These are phyloP conservation scores for Globisporangium alternatum DNA, from an alignment of 352 stramenopile species.

Conservation along the genomic window DNA sequence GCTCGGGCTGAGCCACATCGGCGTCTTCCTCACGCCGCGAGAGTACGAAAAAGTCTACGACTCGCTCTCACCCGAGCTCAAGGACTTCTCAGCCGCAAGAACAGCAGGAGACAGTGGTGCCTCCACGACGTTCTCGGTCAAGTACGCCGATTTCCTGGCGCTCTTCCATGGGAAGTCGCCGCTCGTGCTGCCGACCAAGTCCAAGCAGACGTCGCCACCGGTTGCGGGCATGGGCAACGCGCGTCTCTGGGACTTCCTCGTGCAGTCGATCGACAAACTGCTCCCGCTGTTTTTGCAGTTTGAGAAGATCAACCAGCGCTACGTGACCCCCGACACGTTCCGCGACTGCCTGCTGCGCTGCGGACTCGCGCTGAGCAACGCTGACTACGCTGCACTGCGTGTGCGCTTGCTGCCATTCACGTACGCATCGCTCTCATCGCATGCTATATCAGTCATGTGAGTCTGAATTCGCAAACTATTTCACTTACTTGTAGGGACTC, in stretches of 20 bases:
- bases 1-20: conserved; percentile 65
- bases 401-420: conserved; percentile 57
- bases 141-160: conserved; percentile 60
- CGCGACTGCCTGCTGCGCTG: conserved; percentile 58
- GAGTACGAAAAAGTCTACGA: conserved; percentile 72
- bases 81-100: conserved; percentile 13
- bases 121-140: conserved; percentile 33
- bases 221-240: conserved; percentile 44
- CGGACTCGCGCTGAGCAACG: conserved; percentile 61
- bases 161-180: conserved; percentile 41
- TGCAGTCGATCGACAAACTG: conserved; percentile 46
- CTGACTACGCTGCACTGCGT: conserved; percentile 63
- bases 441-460: background rate
- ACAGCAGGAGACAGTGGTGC: background rate
- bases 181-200: conserved; percentile 31
- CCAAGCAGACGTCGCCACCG: conserved; percentile 38
- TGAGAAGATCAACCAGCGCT: conserved; percentile 45
- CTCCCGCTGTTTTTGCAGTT: conserved; percentile 55
- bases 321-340: conserved; percentile 54
- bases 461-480: background rate
- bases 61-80: conserved; percentile 38
- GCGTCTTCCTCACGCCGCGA: conserved; percentile 58
- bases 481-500: conserved; percentile 34
- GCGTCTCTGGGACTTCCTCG: conserved; percentile 61
- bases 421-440: conserved; percentile 20